A percentile compares a stretch with the other conserved stretches of the same genome.
phyloP scores from a whole-genome alignment of 1,139 yeast genomes.

The Magnusiomyces sp. region DNA sequence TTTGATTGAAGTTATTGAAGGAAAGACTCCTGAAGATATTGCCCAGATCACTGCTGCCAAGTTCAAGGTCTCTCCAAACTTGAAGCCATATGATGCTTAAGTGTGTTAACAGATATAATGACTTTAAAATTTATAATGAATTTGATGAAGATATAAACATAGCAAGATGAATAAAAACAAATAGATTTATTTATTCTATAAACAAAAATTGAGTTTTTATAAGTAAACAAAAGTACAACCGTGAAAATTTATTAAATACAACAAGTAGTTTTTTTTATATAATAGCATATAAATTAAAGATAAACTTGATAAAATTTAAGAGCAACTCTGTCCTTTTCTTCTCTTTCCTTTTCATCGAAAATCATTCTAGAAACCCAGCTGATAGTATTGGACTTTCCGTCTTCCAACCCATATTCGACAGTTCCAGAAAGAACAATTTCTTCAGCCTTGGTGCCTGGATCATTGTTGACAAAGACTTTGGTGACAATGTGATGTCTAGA shows the following conservation, averaged over 20 bases:
- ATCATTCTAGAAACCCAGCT: constrained; percentile 25
- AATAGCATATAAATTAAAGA: constrained; percentile 7
- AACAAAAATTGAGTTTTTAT: background rate
- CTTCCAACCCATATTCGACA: constrained; percentile 24
- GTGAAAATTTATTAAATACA: background rate
- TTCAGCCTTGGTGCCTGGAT: too few relatives aligned
- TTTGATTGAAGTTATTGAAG: constrained; percentile 37
- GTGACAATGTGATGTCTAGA: constrained; percentile 25
- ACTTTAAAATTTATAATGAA: background rate
- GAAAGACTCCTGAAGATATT: constrained; percentile 37
- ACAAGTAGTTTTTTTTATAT: background rate
- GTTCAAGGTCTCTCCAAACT: constrained; percentile 32
- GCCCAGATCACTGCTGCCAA: constrained; percentile 36
- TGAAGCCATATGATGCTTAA: constrained; percentile 18
- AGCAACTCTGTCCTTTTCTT: constrained; percentile 11
- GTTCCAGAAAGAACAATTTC: constrained; percentile 23
- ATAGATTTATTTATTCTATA: background rate
- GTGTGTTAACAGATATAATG: too few relatives aligned
- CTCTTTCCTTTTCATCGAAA: constrained; percentile 13
- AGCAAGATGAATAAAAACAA: background rate
- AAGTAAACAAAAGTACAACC: background rate
- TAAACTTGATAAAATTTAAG: constrained; percentile 26
- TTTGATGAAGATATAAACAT: background rate
- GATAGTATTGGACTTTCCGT: constrained; percentile 20
- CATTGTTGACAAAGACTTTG: constrained; percentile 20